Base-by-base conservation (phyloP, 2,329 filamentous ascomycete species). In the Madurella fahalii region DNA sequence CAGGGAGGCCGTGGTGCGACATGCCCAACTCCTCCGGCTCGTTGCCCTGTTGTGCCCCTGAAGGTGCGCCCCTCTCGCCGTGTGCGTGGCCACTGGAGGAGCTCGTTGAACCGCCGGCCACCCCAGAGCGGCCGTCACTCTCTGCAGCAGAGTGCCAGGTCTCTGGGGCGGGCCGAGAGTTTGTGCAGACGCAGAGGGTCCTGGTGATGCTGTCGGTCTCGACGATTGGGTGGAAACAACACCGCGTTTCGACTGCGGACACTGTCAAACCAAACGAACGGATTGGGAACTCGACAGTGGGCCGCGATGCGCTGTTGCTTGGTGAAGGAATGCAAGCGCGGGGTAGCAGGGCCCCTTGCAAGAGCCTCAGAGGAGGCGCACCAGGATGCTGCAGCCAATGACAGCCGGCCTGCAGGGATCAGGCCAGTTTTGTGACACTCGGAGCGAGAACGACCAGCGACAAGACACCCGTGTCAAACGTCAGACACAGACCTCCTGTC, bases 401-500 rank as follows among this genome's bases (percentile, higher is more conserved):
- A 58, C 2, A 18, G 32, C 13, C 30, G 18, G 16, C 13, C 45
- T 30, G 37, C 57, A 56, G 42, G 57, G 43, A 54, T 48, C 58
- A 61, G 61, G 63, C 55, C 49, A 18, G 5, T 51, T 62, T 58
- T 62, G 58, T 54, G 56, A 64, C 63, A 61, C 58, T 62, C 50
- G 63, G 67, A 66, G 66, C 70, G 71, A 63, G 64, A 64, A 67
- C 68, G 64, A 67, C 66, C 69, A 67, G 67, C 68, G 69, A 66
- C 34, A 46, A 40, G 48, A 13, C 30, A 64, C 67, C 61, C 55
- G 67, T 68, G 65, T 73, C 71, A 73, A 72, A 74, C 71, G 66
- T 70, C 66, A 66, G 67, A 70, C 67, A 68, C 67, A 66, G 65
- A 68, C 64, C 58, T 59, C 56, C 56, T 56, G 61, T 54, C 59